These are phyloP conservation scores for Rhynchospora pubera DNA, from an alignment of 176 grass and related monocot genomes.

Conservation along the genomic window DNA sequence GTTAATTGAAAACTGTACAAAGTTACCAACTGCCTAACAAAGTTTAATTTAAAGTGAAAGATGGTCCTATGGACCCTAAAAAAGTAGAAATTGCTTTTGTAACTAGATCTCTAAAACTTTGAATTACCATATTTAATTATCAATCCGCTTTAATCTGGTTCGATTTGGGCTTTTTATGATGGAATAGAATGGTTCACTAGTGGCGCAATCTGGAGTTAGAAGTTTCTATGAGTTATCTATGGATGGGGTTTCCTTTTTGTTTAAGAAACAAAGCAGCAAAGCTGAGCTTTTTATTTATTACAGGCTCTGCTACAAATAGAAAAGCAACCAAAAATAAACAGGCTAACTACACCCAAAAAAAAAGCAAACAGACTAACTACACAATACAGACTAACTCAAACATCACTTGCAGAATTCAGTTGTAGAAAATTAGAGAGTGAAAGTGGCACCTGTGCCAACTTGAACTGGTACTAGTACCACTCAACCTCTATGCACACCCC, in stretches of 20 bases:
- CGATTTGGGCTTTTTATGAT: background rate
- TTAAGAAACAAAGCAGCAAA: no score
- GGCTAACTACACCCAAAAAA: no score
- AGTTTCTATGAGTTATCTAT: background rate
- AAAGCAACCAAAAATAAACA: no score
- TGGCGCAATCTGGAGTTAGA: background rate
- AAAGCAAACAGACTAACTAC: no score
- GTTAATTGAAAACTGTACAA: background rate
- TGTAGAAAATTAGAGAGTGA: no score
- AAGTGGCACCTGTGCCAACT: no score
- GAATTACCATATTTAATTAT: background rate
- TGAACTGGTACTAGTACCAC: no score
- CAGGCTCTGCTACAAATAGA: no score
- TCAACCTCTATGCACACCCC: no score
- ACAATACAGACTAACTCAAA: no score
- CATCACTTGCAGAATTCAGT: no score
- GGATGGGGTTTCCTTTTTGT: background rate
- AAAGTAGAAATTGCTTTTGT: background rate
- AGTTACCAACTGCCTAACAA: background rate
- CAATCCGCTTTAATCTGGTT: background rate
- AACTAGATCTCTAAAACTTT: background rate
- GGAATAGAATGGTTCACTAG: background rate
- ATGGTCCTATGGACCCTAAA: background rate
- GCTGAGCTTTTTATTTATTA: no score
- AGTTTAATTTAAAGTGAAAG: background rate